A percentile compares a stretch with the other conserved stretches of the same genome.
These are phyloP conservation scores for Helotiales sp. DNA, from an alignment of 2,329 filamentous ascomycete genomes.

Conservation along the genomic window DNA sequence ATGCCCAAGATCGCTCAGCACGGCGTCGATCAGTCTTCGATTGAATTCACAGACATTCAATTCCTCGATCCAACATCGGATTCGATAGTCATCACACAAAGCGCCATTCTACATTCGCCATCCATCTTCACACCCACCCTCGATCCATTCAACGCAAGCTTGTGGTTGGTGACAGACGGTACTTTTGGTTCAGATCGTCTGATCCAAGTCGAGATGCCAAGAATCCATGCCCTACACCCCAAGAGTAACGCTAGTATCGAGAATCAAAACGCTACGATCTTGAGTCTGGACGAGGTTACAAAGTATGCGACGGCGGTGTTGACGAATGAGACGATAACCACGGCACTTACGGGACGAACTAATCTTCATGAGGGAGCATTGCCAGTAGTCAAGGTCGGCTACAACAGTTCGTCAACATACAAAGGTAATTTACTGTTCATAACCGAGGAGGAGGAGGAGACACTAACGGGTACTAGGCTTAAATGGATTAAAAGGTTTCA, in stretches of 20 bases:
- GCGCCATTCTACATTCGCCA: slow-evolving; percentile 45
- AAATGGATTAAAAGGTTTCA: slow-evolving; percentile 54
- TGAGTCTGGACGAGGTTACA: slow-evolving; percentile 45
- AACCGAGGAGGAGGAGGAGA: too few species aligned
- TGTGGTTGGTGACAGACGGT: slow-evolving; percentile 46
- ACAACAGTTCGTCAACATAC: slow-evolving; percentile 52
- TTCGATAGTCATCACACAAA: slow-evolving; percentile 48
- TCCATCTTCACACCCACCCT: slow-evolving; percentile 55
- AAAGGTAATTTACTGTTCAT: slow-evolving; percentile 46
- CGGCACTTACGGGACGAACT: slow-evolving; percentile 53
- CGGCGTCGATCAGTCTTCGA: slow-evolving; percentile 50
- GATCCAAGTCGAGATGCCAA: slow-evolving; percentile 30
- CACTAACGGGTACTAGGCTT: slow-evolving; percentile 44
- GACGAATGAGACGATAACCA: slow-evolving; percentile 46
- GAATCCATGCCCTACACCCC: slow-evolving; percentile 32
- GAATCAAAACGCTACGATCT: slow-evolving; percentile 45
- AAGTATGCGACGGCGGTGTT: slow-evolving; percentile 50
- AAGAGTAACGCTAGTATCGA: slow-evolving; percentile 44
- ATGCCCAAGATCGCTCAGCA: slow-evolving; percentile 58
- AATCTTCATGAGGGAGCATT: slow-evolving; percentile 50
- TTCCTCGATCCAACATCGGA: slow-evolving; percentile 51
- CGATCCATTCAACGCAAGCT: slow-evolving; percentile 51
- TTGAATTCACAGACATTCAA: slow-evolving; percentile 50
- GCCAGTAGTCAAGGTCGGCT: slow-evolving; percentile 50
- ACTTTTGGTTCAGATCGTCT: slow-evolving; percentile 27